phyloP scores from a whole-genome alignment of 106 monocot species.

The Dendrobium catenatum region DNA sequence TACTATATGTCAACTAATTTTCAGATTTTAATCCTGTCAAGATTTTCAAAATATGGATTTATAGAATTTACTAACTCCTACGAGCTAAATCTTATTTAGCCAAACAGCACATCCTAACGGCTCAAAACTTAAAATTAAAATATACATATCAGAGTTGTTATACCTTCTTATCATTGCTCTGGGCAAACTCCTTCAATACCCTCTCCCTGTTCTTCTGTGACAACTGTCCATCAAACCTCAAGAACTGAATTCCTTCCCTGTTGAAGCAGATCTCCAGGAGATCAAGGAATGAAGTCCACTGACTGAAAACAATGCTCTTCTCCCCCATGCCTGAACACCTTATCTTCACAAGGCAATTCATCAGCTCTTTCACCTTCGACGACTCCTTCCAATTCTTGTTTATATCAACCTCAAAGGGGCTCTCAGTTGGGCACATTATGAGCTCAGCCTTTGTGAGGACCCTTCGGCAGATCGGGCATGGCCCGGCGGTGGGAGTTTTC shows the following conservation, averaged over 20 bases:
- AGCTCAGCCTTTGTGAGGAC: constrained; percentile 41
- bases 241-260: constrained; percentile 29
- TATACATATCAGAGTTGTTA: not conserved
- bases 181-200: constrained; percentile 73
- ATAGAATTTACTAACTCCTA: too few relatives aligned
- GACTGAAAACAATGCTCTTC: constrained; percentile 94
- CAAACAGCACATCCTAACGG: too few relatives aligned
- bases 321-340: constrained; percentile 27
- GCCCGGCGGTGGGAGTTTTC: constrained; percentile 39
- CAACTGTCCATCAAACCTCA: constrained; percentile 77
- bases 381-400: constrained; percentile 75
- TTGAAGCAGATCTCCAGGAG: constrained; percentile 60
- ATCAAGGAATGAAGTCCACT: constrained; percentile 83
- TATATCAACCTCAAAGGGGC: constrained; percentile 41
- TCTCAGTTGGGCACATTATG: constrained; percentile 42
- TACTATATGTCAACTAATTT: too few relatives aligned
- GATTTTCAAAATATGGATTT: too few relatives aligned
- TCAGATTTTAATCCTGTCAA: too few relatives aligned
- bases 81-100: too few relatives aligned
- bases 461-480: constrained; percentile 72
- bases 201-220: constrained; percentile 62
- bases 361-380: constrained; percentile 53
- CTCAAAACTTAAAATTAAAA: too few relatives aligned
- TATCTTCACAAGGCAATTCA: constrained; percentile 35
- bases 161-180: constrained; percentile 42